phyloP scores from a whole-genome alignment of 352 stramenopile species.

The Paralagenidium karlingii region DNA sequence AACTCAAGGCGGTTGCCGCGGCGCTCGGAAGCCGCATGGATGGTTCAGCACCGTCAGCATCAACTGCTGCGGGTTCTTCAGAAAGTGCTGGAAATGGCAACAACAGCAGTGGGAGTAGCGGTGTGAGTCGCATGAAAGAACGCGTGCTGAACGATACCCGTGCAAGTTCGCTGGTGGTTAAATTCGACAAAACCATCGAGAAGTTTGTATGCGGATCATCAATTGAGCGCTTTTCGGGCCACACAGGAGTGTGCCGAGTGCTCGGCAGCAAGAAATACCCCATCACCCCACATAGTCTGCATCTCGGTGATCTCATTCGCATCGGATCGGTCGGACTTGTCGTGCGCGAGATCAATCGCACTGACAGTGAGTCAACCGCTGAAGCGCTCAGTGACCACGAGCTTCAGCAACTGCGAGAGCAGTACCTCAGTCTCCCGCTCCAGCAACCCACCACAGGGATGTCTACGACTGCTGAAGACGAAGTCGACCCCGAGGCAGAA shows the following conservation, averaged over 20 bases:
- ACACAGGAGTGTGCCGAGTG: constrained; percentile 85
- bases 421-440: constrained; percentile 72
- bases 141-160: constrained; percentile 75
- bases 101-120: too few relatives aligned
- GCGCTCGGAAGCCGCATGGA: not conserved
- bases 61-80: too few relatives aligned
- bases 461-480: constrained; percentile 2
- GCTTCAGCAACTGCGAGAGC: constrained; percentile 80
- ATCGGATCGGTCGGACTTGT: constrained; percentile 88
- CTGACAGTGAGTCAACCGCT: constrained; percentile 40
- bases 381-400: constrained; percentile 74
- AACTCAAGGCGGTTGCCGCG: not conserved
- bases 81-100: too few relatives aligned
- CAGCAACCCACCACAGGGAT: constrained; percentile 43
- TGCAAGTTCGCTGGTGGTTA: constrained; percentile 61
- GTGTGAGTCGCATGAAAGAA: constrained; percentile 73
- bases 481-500: constrained; percentile 14
- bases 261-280: constrained; percentile 82
- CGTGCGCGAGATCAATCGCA: constrained; percentile 83
- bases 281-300: constrained; percentile 55
- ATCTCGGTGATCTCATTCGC: constrained; percentile 72
- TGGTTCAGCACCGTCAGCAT: too few relatives aligned
- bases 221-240: constrained; percentile 84
- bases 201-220: constrained; percentile 79
- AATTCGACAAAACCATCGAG: constrained; percentile 39